Conservation (phyloP, 2,329 filamentous ascomycete genomes). For the Penicillium italicum region DNA sequence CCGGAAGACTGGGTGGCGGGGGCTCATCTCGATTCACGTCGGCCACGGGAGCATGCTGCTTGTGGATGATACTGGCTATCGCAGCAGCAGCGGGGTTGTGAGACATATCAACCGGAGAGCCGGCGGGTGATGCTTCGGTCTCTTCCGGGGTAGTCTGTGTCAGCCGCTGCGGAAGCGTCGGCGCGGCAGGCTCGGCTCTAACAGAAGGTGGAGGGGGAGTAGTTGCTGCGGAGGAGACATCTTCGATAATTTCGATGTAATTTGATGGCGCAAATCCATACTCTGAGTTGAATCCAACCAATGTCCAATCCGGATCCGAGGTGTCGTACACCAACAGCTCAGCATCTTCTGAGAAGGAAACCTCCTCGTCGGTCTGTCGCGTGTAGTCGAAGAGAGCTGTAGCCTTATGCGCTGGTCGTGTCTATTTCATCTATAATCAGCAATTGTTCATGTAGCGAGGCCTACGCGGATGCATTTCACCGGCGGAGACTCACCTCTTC, state of each 20-base stretch:
- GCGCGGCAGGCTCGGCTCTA: slow-evolving; percentile 40
- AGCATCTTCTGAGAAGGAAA: slow-evolving; percentile 90
- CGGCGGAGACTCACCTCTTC: slow-evolving; percentile 67
- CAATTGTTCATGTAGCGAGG: neutral
- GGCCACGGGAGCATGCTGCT: slow-evolving; percentile 34
- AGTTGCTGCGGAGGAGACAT: slow-evolving; percentile 48
- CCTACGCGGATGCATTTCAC: neutral
- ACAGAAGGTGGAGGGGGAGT: slow-evolving; percentile 24
- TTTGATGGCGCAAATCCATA: slow-evolving; percentile 95
- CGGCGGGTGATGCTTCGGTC: slow-evolving; percentile 22
- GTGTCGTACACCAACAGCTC: slow-evolving; percentile 80
- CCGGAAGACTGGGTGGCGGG: slow-evolving; percentile 32
- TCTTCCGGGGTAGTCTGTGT: slow-evolving; percentile 21
- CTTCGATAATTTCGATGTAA: slow-evolving; percentile 74
- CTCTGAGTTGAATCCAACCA: slow-evolving; percentile 78
- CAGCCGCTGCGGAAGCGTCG: slow-evolving; percentile 34
- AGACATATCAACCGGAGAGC: slow-evolving; percentile 43
- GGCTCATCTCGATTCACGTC: slow-evolving; percentile 30
- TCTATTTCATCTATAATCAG: slow-evolving; percentile 45
- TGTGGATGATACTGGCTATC: slow-evolving; percentile 49
- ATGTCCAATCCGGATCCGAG: slow-evolving; percentile 92
- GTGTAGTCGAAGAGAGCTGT: slow-evolving; percentile 98
- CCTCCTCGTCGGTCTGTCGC: slow-evolving; percentile 93
- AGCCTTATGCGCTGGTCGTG: slow-evolving; percentile 64
- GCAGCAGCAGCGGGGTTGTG: slow-evolving; percentile 56